Evolutionary conservation across 2,329 filamentous ascomycete species (phyloP), one percentile per base, ranked within the genome.

Genomic region (Aspergillus pseudoviridinutans): DNA sequence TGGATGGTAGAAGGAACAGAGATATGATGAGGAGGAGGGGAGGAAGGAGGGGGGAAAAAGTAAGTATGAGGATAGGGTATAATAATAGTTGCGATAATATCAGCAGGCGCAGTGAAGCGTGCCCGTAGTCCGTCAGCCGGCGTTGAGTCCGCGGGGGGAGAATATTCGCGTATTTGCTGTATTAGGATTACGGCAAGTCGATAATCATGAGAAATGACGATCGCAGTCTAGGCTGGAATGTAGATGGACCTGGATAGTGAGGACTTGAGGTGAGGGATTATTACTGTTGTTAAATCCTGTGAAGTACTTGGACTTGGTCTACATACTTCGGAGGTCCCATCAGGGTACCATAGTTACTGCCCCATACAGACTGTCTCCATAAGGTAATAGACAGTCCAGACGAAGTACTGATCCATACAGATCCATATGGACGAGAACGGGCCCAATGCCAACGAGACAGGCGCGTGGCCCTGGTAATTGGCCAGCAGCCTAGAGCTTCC

Each of bases 391-490:
- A 38, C 46, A 32, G 35, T 29, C 10, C 28, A 29, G 9, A 29
- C 28, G 28, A 10, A 12, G 28, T 12, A 29, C 28, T 29, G 28
- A 3, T 29, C 28, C 28, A 29, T 29, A 51, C 20, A 22, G 28
- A 10, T 41, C 51, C 57, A 46, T 61, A 60, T 54, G 53, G 50
- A 58, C 49, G 44, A 49, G 53, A 53, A 27, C 49, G 51, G 42
- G 53, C 51, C 55, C 51, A 50, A 50, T 51, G 29, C 42, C 41
- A 51, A 46, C 22, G 42, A 46, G 8, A 46, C 4, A 5, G 42
- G 35, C 49, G 52, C 62, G 58, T 66, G 64, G 63, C 14, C 59
- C 51, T 41, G 50, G 53, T 58, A 54, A 64, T 66, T 66, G 64
- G 64, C 49, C 49, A 50, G 24, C 54, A 51, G 53, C 46, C 47